phyloP scores from a whole-genome alignment of 2,329 filamentous ascomycete genomes.

The Xylariaceae sp. region DNA sequence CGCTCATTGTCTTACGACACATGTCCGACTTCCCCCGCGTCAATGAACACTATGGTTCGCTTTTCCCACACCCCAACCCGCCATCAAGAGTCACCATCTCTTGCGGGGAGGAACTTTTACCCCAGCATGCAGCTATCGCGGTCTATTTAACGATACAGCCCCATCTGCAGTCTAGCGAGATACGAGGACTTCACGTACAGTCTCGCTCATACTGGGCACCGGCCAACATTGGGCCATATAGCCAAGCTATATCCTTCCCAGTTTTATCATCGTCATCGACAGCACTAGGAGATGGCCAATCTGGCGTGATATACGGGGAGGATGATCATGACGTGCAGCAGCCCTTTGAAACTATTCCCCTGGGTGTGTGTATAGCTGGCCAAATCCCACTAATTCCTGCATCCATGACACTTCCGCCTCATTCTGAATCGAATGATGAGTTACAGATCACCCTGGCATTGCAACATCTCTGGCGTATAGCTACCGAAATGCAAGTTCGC shows the following conservation, averaged over 20 bases:
- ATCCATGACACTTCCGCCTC: constrained; percentile 62
- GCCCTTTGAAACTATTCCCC: constrained; percentile 5
- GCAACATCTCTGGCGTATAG: constrained; percentile 88
- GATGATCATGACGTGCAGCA: constrained; percentile 20
- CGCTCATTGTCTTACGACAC: constrained; percentile 67
- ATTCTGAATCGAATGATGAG: constrained; percentile 35
- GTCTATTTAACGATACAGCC: constrained; percentile 51
- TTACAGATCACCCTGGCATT: constrained; percentile 69
- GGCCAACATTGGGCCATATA: constrained; percentile 96
- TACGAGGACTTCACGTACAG: constrained; percentile 78
- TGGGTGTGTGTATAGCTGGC: constrained; percentile 68
- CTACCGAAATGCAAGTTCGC: constrained; percentile 64
- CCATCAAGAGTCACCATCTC: constrained; percentile 82
- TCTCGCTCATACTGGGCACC: constrained; percentile 95
- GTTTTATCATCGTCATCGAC: constrained; percentile 28
- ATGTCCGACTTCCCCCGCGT: constrained; percentile 77
- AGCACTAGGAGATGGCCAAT: no score
- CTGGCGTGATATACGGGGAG: background rate
- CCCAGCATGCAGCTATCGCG: constrained; percentile 56
- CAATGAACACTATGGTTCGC: constrained; percentile 71
- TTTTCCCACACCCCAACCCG: constrained; percentile 77
- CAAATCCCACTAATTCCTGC: constrained; percentile 86
- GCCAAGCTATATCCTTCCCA: constrained; percentile 71
- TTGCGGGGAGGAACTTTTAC: constrained; percentile 63
- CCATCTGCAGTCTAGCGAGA: constrained; percentile 21